phyloP scores from a whole-genome alignment of 1,139 yeast genomes.

The Debaryomycetaceae sp. region DNA sequence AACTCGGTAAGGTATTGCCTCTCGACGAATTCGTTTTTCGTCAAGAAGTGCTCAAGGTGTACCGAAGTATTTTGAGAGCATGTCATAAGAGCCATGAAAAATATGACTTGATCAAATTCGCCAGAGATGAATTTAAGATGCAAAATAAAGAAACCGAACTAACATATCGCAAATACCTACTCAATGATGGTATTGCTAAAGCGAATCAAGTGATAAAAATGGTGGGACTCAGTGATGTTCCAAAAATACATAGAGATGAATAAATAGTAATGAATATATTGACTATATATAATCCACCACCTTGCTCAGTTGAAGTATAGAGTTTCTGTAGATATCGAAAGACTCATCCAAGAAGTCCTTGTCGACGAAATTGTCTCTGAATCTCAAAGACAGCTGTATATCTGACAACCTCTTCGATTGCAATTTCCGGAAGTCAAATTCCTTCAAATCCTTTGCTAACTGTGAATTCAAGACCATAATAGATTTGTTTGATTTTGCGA shows the following conservation, averaged over 20 bases:
- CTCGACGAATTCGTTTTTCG: slow-evolving; percentile 44
- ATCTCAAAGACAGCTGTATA: slow-evolving; percentile 7
- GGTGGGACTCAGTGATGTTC: slow-evolving; percentile 13
- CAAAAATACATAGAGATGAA: not conserved
- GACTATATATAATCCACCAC: slow-evolving; percentile 6
- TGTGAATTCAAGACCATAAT: slow-evolving; percentile 6
- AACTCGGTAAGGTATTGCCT: slow-evolving; percentile 19
- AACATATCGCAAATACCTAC: slow-evolving; percentile 36
- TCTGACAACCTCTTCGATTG: slow-evolving; percentile 15
- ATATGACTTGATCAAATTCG: slow-evolving; percentile 30
- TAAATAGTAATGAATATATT: slow-evolving; percentile 1
- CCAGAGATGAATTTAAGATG: slow-evolving; percentile 33
- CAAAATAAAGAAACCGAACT: slow-evolving; percentile 27
- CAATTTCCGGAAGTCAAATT: slow-evolving; percentile 9
- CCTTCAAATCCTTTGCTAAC: slow-evolving; percentile 13
- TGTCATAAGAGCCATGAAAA: slow-evolving; percentile 38
- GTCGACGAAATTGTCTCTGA: slow-evolving; percentile 8
- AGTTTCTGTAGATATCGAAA: slow-evolving; percentile 5
- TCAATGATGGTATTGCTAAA: slow-evolving; percentile 30
- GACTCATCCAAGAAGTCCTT: slow-evolving; percentile 11
- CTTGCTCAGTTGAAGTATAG: slow-evolving; percentile 2
- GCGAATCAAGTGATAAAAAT: slow-evolving; percentile 27
- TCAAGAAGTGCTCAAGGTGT: slow-evolving; percentile 28
- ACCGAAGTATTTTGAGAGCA: slow-evolving; percentile 32
- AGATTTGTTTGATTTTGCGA: not conserved